phyloP scores from a whole-genome alignment of 257 asterid genomes.

The Jasminum sambac region DNA sequence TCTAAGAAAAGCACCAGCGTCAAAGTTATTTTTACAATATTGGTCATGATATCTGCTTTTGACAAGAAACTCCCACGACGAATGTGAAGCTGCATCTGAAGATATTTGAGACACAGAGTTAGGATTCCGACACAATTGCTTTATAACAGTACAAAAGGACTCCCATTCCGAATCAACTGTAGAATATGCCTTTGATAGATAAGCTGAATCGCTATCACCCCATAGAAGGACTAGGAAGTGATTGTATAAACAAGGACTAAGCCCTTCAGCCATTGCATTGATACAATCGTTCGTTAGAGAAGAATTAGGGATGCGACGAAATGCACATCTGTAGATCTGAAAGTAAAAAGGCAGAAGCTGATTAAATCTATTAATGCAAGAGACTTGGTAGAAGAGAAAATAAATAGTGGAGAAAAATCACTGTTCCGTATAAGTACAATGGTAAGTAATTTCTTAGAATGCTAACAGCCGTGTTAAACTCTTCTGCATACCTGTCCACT shows the following conservation, averaged over 20 bases:
- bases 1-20: conserved; percentile 47
- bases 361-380: conserved; percentile 27
- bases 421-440: background rate
- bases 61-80: conserved; percentile 92
- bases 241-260: conserved; percentile 57
- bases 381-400: conserved; percentile 17
- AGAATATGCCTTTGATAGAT: conserved; percentile 46
- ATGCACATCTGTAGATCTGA: conserved; percentile 77
- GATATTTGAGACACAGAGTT: conserved; percentile 29
- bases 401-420: background rate
- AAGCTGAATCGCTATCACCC: conserved; percentile 58
- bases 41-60: conserved; percentile 69
- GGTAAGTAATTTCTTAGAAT: no score
- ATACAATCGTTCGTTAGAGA: conserved; percentile 82
- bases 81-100: conserved; percentile 44
- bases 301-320: conserved; percentile 79
- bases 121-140: conserved; percentile 45
- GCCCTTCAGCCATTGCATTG: conserved; percentile 82
- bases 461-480: conserved; percentile 7
- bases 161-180: conserved; percentile 82
- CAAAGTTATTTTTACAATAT: conserved; percentile 43
- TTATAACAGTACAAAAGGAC: conserved; percentile 60
- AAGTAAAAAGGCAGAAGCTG: conserved; percentile 21
- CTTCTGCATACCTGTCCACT: conserved; percentile 62
- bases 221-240: conserved; percentile 75